Conservation (phyloP, 768 basidiomycete genomes). For the Jaapia argillacea region DNA sequence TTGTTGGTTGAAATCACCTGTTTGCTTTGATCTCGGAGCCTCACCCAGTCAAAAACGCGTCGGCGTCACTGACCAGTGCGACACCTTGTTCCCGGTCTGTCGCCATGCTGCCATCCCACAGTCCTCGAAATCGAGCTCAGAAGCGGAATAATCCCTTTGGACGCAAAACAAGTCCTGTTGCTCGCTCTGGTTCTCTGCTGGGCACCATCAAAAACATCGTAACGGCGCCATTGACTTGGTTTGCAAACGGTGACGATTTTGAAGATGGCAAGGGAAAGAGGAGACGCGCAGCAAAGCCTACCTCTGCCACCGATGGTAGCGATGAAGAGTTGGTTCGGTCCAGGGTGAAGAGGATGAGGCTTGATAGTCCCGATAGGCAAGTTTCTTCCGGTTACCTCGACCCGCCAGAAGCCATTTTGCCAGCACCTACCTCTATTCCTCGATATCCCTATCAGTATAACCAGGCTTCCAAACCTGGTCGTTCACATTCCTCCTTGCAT, state of each 20-base stretch:
- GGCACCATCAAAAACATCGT: constrained; percentile 59
- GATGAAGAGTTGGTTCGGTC: not conserved
- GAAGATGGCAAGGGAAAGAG: constrained; percentile 2
- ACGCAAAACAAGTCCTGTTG: constrained; percentile 23
- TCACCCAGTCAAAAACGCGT: too few relatives aligned
- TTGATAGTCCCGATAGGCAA: constrained; percentile 12
- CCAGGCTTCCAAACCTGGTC: too few relatives aligned
- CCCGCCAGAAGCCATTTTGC: too few relatives aligned
- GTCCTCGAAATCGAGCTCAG: constrained; percentile 17
- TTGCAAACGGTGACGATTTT: constrained; percentile 27
- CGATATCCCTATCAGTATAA: too few relatives aligned
- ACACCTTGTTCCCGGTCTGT: too few relatives aligned
- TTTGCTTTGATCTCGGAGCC: too few relatives aligned
- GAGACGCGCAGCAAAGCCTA: not conserved
- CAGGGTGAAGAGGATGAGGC: constrained; percentile 18
- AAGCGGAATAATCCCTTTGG: constrained; percentile 12
- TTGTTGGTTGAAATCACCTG: too few relatives aligned
- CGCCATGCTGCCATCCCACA: constrained; percentile 14
- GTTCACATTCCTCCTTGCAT: too few relatives aligned
- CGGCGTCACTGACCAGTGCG: too few relatives aligned
- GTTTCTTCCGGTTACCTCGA: constrained; percentile 19
- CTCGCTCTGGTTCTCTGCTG: constrained; percentile 46
- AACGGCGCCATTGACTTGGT: constrained; percentile 47
- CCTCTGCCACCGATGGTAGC: not conserved
- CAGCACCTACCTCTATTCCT: too few relatives aligned